Conservation (phyloP, 2,329 filamentous ascomycete species). For the Ramichloridium luteum region DNA sequence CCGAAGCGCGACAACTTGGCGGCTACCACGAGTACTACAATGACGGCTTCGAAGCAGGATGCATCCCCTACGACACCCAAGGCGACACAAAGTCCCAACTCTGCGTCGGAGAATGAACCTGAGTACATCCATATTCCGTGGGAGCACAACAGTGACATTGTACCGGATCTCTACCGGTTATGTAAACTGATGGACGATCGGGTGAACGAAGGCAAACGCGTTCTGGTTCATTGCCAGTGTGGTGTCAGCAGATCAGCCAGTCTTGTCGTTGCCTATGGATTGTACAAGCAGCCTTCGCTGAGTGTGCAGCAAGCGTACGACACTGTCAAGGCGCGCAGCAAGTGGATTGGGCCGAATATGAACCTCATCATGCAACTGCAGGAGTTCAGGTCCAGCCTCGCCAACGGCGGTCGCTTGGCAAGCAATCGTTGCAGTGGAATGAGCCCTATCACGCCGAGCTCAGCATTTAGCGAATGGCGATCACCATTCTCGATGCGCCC, state of each 20-base stretch:
- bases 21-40: neutral
- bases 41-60: conserved; percentile 5
- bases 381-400: conserved; percentile 51
- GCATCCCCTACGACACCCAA: conserved; percentile 40
- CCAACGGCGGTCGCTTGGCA: conserved; percentile 24
- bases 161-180: conserved; percentile 60
- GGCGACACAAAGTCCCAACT: conserved; percentile 38
- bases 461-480: conserved; percentile 23
- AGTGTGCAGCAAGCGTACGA: conserved; percentile 77
- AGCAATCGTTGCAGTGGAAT: conserved; percentile 17
- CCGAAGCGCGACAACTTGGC: conserved; percentile 13
- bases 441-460: conserved; percentile 24
- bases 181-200: conserved; percentile 65
- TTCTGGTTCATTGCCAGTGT: conserved; percentile 76
- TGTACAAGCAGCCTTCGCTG: conserved; percentile 64
- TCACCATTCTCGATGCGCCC: conserved; percentile 18
- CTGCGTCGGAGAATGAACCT: conserved; percentile 38
- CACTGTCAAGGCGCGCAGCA: conserved; percentile 65
- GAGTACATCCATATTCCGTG: conserved; percentile 81
- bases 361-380: conserved; percentile 81
- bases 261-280: conserved; percentile 72
- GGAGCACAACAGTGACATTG: conserved; percentile 82
- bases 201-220: conserved; percentile 60
- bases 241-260: conserved; percentile 76
- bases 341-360: conserved; percentile 88